These are phyloP conservation scores for Populus tomentosa DNA, from an alignment of 441 rosid genomes.

Conservation along the genomic window DNA sequence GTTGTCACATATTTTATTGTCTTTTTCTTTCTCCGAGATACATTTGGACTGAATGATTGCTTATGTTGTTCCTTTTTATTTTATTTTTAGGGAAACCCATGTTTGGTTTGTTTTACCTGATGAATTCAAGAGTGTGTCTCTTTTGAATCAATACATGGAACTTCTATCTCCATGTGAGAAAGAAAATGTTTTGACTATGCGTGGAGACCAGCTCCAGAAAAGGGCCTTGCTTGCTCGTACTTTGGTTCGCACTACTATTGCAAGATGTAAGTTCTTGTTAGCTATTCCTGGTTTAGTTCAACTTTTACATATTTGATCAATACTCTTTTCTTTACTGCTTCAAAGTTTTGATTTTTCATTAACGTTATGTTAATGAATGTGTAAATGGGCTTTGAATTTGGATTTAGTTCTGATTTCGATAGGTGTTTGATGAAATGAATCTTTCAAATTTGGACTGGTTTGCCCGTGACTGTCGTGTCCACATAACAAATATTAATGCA, in stretches of 20 bases:
- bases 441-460: too few relatives aligned
- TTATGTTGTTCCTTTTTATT: not conserved
- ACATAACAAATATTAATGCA: too few relatives aligned
- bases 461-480: too few relatives aligned
- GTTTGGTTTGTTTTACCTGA: constrained; percentile 72
- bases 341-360: too few relatives aligned
- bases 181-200: constrained; percentile 42
- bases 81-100: constrained; percentile 73
- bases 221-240: constrained; percentile 74
- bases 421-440: too few relatives aligned
- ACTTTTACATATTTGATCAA: constrained; percentile 1
- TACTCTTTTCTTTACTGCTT: constrained; percentile 12
- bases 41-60: not conserved
- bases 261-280: constrained; percentile 58
- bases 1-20: not conserved
- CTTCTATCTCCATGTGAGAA: constrained; percentile 73
- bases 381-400: too few relatives aligned
- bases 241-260: constrained; percentile 81
- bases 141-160: constrained; percentile 53
- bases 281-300: not conserved
- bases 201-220: constrained; percentile 58
- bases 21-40: not conserved
- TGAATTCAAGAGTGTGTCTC: constrained; percentile 60
- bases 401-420: too few relatives aligned
- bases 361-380: too few relatives aligned